A percentile compares a stretch with the other conserved stretches of the same genome.
These are phyloP conservation scores for Datisca glomerata DNA, from an alignment of 306 rosid genomes.

Conservation along the genomic window DNA sequence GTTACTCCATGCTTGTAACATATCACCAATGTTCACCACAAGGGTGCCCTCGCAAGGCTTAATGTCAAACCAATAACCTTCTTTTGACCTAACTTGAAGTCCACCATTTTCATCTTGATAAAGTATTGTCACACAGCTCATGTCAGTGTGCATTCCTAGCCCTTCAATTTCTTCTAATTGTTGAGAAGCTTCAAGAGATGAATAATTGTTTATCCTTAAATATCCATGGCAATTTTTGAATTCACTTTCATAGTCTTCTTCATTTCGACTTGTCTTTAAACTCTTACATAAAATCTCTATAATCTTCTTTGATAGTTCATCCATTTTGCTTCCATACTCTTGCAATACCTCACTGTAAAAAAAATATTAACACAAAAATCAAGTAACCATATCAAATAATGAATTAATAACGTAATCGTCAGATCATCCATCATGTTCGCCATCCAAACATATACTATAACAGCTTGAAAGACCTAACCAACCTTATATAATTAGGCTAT, in stretches of 20 bases:
- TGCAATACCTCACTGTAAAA: constrained; percentile 52
- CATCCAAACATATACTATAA: no score
- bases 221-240: constrained; percentile 78
- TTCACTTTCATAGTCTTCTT: constrained; percentile 34
- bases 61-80: constrained; percentile 77
- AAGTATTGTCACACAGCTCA: constrained; percentile 79
- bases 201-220: constrained; percentile 73
- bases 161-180: constrained; percentile 45
- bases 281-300: constrained; percentile 42
- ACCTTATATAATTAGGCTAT: no score
- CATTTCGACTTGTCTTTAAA: constrained; percentile 51
- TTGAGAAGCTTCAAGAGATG: constrained; percentile 27
- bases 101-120: constrained; percentile 86
- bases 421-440: no score
- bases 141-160: constrained; percentile 95
- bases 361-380: constrained; percentile 1
- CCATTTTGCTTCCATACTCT: constrained; percentile 83
- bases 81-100: constrained; percentile 71
- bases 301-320: constrained; percentile 51
- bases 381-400: no score
- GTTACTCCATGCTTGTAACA: constrained; percentile 96
- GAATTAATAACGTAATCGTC: no score
- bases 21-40: constrained; percentile 81
- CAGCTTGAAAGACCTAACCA: no score
- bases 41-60: constrained; percentile 62